Evolutionary conservation across 306 rosid genomes (phyloP).

Genomic region (Acmispon strigosus): DNA sequence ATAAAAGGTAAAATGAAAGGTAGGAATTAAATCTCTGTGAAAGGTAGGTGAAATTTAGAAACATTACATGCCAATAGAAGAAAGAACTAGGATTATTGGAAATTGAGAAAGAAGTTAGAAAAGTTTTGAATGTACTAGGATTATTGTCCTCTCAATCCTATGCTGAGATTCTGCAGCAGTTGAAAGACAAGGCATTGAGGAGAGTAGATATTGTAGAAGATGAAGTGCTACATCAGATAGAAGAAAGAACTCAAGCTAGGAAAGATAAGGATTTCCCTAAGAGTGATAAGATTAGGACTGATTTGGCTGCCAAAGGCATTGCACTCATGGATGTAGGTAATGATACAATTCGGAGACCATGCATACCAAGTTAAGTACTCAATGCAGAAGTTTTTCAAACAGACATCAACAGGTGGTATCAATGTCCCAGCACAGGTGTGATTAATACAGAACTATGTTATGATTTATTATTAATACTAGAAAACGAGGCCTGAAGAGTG

Average conservation of each 20-base stretch:
- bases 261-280: constrained; percentile 55
- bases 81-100: no score
- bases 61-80: no score
- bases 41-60: no score
- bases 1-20: no score
- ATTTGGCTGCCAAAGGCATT: constrained; percentile 66
- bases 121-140: constrained; percentile 55
- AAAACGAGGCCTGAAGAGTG: constrained; percentile 18
- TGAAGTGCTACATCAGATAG: constrained; percentile 53
- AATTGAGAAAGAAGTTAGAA: constrained; percentile 51
- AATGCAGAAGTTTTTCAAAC: constrained; percentile 21
- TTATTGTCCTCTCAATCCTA: constrained; percentile 47
- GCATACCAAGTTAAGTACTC: constrained; percentile 39
- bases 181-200: constrained; percentile 70
- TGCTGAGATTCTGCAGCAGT: constrained; percentile 71
- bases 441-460: constrained; percentile 17
- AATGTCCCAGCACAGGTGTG: background rate
- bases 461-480: constrained; percentile 24
- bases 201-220: constrained; percentile 68
- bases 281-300: constrained; percentile 72
- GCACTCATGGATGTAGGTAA: constrained; percentile 85
- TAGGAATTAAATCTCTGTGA: no score
- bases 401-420: background rate
- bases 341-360: constrained; percentile 78
- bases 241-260: constrained; percentile 79